A percentile compares a stretch with the other conserved stretches of the same genome.
These are phyloP conservation scores for Lactifluus hygrophoroides DNA, from an alignment of 768 basidiomycete genomes.

Conservation along the genomic window DNA sequence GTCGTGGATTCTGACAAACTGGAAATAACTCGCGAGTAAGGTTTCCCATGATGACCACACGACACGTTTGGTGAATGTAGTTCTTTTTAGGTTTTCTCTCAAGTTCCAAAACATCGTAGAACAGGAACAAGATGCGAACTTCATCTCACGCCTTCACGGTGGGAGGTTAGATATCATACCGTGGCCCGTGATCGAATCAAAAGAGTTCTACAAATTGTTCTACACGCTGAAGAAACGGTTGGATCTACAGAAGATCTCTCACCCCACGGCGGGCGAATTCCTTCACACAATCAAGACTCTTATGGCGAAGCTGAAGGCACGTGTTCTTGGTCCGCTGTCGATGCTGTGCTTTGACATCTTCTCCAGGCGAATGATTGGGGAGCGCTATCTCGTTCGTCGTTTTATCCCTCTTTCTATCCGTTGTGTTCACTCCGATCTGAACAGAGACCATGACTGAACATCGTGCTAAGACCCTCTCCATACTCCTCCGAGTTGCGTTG, in stretches of 20 bases:
- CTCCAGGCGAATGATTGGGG: conserved; percentile 58
- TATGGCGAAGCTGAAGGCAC: conserved; percentile 60
- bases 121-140: conserved; percentile 52
- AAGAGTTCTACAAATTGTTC: conserved; percentile 50
- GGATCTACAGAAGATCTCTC: conserved; percentile 42
- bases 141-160: conserved; percentile 50
- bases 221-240: conserved; percentile 37
- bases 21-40: conserved; percentile 52
- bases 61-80: background rate
- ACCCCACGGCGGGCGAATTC: conserved; percentile 45
- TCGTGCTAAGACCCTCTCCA: conserved; percentile 31
- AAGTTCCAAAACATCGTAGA: conserved; percentile 56
- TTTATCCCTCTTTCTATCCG: background rate
- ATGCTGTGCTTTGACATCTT: background rate
- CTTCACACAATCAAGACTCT: conserved; percentile 50
- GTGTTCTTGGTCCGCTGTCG: background rate
- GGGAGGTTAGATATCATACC: conserved; percentile 51
- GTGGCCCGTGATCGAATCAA: conserved; percentile 60
- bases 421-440: background rate
- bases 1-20: conserved; percentile 52
- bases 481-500: conserved; percentile 40
- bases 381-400: conserved; percentile 47
- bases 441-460: conserved; percentile 44
- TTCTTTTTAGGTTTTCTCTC: conserved; percentile 37
- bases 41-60: background rate